Conservation (phyloP, 306 rosid species). For the Vicia sativa region DNA sequence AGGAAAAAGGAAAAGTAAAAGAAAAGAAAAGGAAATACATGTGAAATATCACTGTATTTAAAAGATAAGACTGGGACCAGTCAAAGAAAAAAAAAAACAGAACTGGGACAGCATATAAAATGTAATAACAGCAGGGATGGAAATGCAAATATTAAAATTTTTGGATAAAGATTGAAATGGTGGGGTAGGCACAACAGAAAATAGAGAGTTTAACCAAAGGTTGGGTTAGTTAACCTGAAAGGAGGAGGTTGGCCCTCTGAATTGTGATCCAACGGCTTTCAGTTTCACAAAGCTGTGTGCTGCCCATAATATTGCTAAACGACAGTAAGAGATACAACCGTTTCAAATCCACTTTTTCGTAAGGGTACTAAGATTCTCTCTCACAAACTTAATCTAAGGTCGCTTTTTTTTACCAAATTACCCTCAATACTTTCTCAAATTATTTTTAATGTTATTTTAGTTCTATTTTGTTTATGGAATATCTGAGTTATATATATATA, state of each 20-base stretch:
- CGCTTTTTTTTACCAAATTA: no score
- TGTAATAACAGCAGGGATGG: neutral
- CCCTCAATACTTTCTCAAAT: no score
- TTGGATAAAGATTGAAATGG: neutral
- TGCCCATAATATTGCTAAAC: slow-evolving; percentile 19
- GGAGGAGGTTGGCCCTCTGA: slow-evolving; percentile 31
- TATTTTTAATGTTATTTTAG: no score
- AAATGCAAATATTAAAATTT: neutral
- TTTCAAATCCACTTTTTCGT: slow-evolving; percentile 31
- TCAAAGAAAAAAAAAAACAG: neutral
- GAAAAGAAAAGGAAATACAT: slow-evolving; percentile 2
- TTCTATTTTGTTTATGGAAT: no score
- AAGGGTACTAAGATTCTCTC: neutral
- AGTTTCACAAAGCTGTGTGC: slow-evolving; percentile 56
- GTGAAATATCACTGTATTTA: neutral
- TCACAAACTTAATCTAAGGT: no score
- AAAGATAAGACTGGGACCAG: slow-evolving; percentile 13
- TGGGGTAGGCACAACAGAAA: neutral
- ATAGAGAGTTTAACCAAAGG: slow-evolving; percentile 38
- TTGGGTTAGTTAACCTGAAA: slow-evolving; percentile 41
- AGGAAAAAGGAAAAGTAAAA: neutral
- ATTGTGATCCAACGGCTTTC: slow-evolving; percentile 52
- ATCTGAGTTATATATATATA: no score
- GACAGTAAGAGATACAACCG: slow-evolving; percentile 34
- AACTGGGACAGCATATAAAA: neutral